Base-by-base conservation (phyloP, 192 early-diverging fungal species). In the Entomortierella lignicola region DNA sequence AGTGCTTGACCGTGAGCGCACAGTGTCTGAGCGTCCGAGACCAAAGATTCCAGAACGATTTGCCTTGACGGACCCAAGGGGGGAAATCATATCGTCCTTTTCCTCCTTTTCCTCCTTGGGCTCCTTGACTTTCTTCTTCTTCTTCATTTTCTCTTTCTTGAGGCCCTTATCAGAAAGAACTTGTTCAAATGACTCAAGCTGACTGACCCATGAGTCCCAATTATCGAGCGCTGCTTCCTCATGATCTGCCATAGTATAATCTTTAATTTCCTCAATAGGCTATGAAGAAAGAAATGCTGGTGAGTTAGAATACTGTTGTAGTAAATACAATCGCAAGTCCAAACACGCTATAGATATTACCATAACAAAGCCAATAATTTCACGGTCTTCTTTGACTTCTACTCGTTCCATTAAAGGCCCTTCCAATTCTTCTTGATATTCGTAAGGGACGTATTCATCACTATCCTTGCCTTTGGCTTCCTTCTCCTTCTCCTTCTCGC, bases 181-280 rank as follows among this genome's bases (percentile, higher is more conserved):
- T 42, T 66, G 64, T 32, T 79, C 75, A 42, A 79, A 79, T 0
- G 75, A 70, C 43, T 79, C 75, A 6, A 79, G 57, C 32, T 79
- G 75, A 25, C 57, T 79, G 2, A 79, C 75, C 75, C 75, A 79
- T 21, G 75, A 79, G 21, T 79, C 75, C 75, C 75, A 79, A 51
- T 79, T 79, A 26, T 79, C 75, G 15, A 70, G 48, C 1, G 67
- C 63, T 0, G 75, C 54, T 30, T 70, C 75, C 11, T 79, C 67
- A 27, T 79, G 51, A 3, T 55, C 67, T 30, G 58, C 67, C 18
- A 44, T 13, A 7, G 61, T 79, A 41, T 66, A 79, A 43, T 79
- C 67, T 0, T 60, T 56, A 34, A 65, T 30, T 27, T 79, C 75
- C 21, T 79, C 67, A 1, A 79, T 43, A 29, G 75, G 75, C 67